Evolutionary conservation across 176 grass and related monocot genomes (phyloP).

Genomic region (Ampelocalamus luodianensis): DNA sequence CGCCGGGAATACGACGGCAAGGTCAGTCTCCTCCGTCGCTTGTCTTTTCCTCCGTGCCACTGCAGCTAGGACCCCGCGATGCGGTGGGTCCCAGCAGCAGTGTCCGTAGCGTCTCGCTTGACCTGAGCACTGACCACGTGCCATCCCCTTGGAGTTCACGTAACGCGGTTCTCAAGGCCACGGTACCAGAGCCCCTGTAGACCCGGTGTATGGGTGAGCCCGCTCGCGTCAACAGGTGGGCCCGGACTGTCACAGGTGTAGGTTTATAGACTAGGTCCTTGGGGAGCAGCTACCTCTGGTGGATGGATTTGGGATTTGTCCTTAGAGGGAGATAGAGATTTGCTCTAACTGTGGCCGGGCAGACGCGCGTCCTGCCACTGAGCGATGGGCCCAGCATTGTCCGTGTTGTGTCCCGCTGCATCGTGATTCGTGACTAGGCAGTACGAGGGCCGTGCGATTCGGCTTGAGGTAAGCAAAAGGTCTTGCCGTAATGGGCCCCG

Average conservation of each 20-base stretch:
- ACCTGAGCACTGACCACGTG: slow-evolving; percentile 41
- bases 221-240: not conserved
- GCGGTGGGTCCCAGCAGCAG: not conserved
- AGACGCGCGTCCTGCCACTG: slow-evolving; percentile 34
- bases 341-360: not conserved
- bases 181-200: not conserved
- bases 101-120: slow-evolving; percentile 24
- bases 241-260: accelerated
- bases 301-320: slow-evolving; percentile 55
- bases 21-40: slow-evolving; percentile 53
- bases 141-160: slow-evolving; percentile 40
- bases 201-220: not conserved
- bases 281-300: slow-evolving; percentile 19
- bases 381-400: not conserved
- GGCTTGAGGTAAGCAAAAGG: slow-evolving; percentile 8
- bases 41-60: not conserved
- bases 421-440: slow-evolving; percentile 7
- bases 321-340: not conserved
- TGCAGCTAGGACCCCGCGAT: not conserved
- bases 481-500: no score
- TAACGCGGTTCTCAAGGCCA: slow-evolving; percentile 38
- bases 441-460: slow-evolving; percentile 7
- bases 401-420: not conserved
- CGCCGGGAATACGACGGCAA: slow-evolving; percentile 81
- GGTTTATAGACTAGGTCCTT: not conserved